Evolutionary conservation across 768 basidiomycete genomes (phyloP).

Genomic region (Naganishia vaughanmartiniae): DNA sequence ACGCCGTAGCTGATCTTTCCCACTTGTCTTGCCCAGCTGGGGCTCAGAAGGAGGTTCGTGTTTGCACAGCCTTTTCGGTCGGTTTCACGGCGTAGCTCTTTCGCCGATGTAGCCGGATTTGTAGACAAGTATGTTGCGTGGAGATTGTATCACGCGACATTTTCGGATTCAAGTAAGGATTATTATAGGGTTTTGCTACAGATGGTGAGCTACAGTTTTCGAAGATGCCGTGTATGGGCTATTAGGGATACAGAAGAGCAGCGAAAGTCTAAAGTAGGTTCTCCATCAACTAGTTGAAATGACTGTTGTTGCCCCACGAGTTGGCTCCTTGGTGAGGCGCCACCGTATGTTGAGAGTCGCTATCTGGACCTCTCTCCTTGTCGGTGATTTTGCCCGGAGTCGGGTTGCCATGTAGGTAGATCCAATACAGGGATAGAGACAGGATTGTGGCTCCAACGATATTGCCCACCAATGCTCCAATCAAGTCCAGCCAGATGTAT

Average conservation of each 20-base stretch:
- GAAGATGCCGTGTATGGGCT: background rate
- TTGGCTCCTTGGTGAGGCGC: conserved; percentile 25
- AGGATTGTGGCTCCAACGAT: conserved; percentile 24
- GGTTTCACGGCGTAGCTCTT: background rate
- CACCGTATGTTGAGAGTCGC: conserved; percentile 18
- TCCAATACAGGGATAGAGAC: conserved; percentile 22
- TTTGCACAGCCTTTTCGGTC: conserved; percentile 12
- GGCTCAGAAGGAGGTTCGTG: conserved; percentile 9
- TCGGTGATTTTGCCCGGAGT: conserved; percentile 27
- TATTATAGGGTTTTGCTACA: background rate
- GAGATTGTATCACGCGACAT: no score
- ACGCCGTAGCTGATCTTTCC: no score
- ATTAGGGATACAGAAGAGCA: background rate
- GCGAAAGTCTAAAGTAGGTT: background rate
- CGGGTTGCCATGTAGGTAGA: conserved; percentile 18
- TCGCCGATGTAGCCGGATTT: background rate
- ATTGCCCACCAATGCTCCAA: conserved; percentile 27
- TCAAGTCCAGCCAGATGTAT: conserved; percentile 27
- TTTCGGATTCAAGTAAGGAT: background rate
- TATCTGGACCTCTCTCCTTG: conserved; percentile 26
- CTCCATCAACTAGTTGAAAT: background rate
- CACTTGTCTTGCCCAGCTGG: background rate
- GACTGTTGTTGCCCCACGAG: conserved; percentile 21
- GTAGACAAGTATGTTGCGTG: no score
- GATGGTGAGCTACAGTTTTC: background rate